phyloP scores from a whole-genome alignment of 805 yeast genomes.

The Ogataea nonfermentans region DNA sequence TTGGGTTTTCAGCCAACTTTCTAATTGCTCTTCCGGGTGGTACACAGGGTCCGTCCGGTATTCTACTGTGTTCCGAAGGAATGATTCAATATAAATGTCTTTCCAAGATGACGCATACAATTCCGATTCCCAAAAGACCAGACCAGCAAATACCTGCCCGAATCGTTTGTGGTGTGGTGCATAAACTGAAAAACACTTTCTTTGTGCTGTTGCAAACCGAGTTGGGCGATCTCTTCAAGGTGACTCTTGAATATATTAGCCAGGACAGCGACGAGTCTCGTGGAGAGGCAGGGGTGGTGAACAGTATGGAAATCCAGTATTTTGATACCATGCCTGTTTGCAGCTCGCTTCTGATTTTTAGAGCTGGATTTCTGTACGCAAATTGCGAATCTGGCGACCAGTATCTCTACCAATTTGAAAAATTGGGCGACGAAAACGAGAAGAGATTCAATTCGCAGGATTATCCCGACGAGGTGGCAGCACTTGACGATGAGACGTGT shows the following conservation, averaged over 20 bases:
- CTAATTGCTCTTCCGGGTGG: slow-evolving; percentile 72
- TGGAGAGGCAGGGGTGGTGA: slow-evolving; percentile 36
- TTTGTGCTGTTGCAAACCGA: slow-evolving; percentile 70
- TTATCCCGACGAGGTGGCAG: slow-evolving; percentile 36
- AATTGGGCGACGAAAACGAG: slow-evolving; percentile 55
- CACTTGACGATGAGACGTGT: slow-evolving; percentile 22
- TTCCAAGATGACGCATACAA: slow-evolving; percentile 31
- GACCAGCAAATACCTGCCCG: slow-evolving; percentile 23
- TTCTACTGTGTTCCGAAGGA: slow-evolving; percentile 60
- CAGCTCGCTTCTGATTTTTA: slow-evolving; percentile 55
- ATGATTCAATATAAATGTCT: slow-evolving; percentile 50
- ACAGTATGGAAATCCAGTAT: slow-evolving; percentile 51
- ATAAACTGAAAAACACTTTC: slow-evolving; percentile 59
- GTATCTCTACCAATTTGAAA: slow-evolving; percentile 73
- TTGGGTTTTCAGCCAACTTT: slow-evolving; percentile 44
- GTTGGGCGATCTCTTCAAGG: slow-evolving; percentile 73
- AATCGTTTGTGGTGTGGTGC: slow-evolving; percentile 61
- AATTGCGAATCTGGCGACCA: slow-evolving; percentile 64
- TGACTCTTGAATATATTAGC: slow-evolving; percentile 47
- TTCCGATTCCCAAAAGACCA: slow-evolving; percentile 57
- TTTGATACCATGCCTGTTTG: slow-evolving; percentile 76
- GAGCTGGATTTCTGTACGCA: slow-evolving; percentile 73
- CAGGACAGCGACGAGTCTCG: slow-evolving; percentile 40
- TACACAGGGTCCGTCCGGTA: slow-evolving; percentile 67
- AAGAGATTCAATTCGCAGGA: slow-evolving; percentile 33